These are phyloP conservation scores for Hortaea werneckii DNA, from an alignment of 2,329 filamentous ascomycete species.

Conservation along the genomic window DNA sequence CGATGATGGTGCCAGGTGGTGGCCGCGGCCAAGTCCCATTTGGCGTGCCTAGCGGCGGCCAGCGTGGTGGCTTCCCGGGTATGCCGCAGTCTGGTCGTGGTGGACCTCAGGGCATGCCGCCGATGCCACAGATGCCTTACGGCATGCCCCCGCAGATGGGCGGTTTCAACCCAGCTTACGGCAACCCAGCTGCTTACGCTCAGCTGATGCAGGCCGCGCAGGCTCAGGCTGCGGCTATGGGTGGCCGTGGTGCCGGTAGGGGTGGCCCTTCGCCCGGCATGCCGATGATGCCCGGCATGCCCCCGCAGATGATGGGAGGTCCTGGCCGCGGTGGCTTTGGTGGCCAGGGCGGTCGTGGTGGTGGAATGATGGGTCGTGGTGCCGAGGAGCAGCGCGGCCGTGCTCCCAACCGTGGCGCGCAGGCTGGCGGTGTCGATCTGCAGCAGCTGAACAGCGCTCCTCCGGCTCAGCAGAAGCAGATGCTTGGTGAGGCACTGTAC, in stretches of 20 bases:
- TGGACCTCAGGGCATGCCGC: slow-evolving; percentile 63
- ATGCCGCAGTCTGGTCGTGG: slow-evolving; percentile 82
- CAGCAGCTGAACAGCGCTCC: slow-evolving; percentile 43
- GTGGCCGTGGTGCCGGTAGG: slow-evolving; percentile 56
- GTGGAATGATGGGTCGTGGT: slow-evolving; percentile 29
- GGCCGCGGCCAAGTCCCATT: slow-evolving; percentile 49
- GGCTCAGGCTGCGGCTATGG: slow-evolving; percentile 55
- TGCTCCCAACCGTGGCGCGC: slow-evolving; percentile 25
- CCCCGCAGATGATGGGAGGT: slow-evolving; percentile 53
- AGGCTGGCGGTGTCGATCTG: slow-evolving; percentile 35
- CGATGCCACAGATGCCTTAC: slow-evolving; percentile 81
- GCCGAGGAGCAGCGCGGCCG: slow-evolving; percentile 29
- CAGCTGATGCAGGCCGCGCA: slow-evolving; percentile 60
- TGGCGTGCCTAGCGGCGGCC: slow-evolving; percentile 61
- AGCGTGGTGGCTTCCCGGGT: slow-evolving; percentile 74
- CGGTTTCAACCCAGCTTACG: slow-evolving; percentile 66
- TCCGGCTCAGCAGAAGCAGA: slow-evolving; percentile 88
- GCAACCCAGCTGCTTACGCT: slow-evolving; percentile 57
- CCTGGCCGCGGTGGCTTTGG: slow-evolving; percentile 30
- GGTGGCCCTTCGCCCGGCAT: slow-evolving; percentile 59
- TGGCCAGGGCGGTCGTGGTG: slow-evolving; percentile 19
- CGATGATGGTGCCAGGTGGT: slow-evolving; percentile 46
- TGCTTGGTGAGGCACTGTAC: slow-evolving; percentile 94
- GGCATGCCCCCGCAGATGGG: slow-evolving; percentile 58
- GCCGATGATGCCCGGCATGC: slow-evolving; percentile 33